These are phyloP conservation scores for Penicillium nucicola DNA, from an alignment of 495 filamentous ascomycete genomes.

Conservation along the genomic window DNA sequence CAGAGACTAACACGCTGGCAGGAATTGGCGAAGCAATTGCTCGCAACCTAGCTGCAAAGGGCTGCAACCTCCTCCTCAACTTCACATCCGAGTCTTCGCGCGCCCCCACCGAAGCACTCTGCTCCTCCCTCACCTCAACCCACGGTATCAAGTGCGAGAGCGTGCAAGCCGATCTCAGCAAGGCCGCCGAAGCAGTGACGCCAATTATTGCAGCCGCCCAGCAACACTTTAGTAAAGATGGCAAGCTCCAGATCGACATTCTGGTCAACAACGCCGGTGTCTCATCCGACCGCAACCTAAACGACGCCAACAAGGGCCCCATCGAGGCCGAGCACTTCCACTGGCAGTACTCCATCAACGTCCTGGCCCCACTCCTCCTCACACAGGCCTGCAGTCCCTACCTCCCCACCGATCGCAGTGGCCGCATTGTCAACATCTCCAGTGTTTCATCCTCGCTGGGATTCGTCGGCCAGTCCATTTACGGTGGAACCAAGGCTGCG, in stretches of 20 bases:
- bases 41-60: conserved; percentile 73
- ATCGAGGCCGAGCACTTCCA: conserved; percentile 59
- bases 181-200: conserved; percentile 33
- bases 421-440: conserved; percentile 77
- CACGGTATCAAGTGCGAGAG: conserved; percentile 42
- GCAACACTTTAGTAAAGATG: conserved; percentile 48
- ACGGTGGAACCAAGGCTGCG: conserved; percentile 86
- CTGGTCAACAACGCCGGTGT: conserved; percentile 87
- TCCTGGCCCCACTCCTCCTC: conserved; percentile 79
- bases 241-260: conserved; percentile 73
- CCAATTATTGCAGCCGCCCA: conserved; percentile 39
- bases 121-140: conserved; percentile 35
- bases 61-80: conserved; percentile 65
- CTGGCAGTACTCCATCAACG: conserved; percentile 75
- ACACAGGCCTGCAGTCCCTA: conserved; percentile 66
- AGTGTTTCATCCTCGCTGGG: conserved; percentile 67
- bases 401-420: conserved; percentile 70
- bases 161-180: conserved; percentile 57
- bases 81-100: conserved; percentile 63
- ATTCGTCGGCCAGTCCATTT: conserved; percentile 69
- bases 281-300: conserved; percentile 55
- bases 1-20: conserved; percentile 26
- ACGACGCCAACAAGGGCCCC: conserved; percentile 47
- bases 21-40: conserved; percentile 87
- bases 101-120: conserved; percentile 39